A percentile compares a stretch with the other conserved stretches of the same genome.
These are phyloP conservation scores for Telfairia occidentalis DNA, from an alignment of 331 rosid genomes.

Conservation along the genomic window DNA sequence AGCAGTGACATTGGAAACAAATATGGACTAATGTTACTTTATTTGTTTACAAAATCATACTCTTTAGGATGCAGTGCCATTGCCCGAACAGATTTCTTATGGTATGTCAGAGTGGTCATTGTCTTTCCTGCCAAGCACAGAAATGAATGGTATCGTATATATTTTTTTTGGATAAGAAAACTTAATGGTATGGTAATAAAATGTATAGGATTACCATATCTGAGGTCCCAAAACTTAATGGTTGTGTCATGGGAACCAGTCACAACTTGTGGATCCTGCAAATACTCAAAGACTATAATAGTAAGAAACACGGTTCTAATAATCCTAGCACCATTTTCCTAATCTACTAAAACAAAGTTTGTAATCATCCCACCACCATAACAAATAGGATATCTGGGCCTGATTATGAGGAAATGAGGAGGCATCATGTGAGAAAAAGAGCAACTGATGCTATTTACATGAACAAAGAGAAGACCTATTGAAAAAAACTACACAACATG, in stretches of 20 bases:
- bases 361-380: neutral
- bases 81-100: slow-evolving; percentile 92
- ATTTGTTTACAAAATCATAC: slow-evolving; percentile 30
- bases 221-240: slow-evolving; percentile 95
- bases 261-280: slow-evolving; percentile 92
- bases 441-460: neutral
- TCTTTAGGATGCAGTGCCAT: slow-evolving; percentile 91
- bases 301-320: neutral
- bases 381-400: neutral
- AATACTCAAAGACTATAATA: slow-evolving; percentile 1
- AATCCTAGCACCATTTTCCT: neutral
- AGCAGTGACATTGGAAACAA: neutral
- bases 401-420: neutral
- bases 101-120: slow-evolving; percentile 84
- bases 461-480: neutral
- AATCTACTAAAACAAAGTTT: neutral
- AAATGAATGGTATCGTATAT: too few relatives aligned
- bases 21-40: neutral
- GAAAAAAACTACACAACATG: slow-evolving; percentile 2
- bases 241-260: slow-evolving; percentile 96
- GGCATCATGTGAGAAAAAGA: neutral
- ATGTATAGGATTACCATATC: slow-evolving; percentile 54
- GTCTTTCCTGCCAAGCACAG: slow-evolving; percentile 56
- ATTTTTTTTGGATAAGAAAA: too few relatives aligned
- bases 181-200: neutral